These are phyloP conservation scores for Pinus taeda DNA, from an alignment of 75 land plant genomes.

Conservation along the genomic window DNA sequence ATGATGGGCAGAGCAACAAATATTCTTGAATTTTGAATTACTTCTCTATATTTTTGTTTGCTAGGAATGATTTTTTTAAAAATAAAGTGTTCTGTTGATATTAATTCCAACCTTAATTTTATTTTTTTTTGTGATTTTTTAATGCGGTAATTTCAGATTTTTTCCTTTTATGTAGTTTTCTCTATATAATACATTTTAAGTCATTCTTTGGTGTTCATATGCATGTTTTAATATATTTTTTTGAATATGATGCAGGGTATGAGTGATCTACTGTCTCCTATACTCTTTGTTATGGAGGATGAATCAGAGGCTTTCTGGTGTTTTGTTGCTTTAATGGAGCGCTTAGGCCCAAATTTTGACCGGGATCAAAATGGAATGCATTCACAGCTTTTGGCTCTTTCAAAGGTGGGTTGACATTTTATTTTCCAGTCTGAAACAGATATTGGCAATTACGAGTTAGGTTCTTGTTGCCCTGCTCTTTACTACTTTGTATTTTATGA, in stretches of 20 bases:
- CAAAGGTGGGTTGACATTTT: constrained; percentile 58
- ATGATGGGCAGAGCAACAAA: too few relatives aligned
- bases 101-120: constrained; percentile 1
- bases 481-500: background rate
- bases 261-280: constrained; percentile 96
- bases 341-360: constrained; percentile 93
- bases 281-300: constrained; percentile 82
- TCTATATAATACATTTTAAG: too few relatives aligned
- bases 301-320: constrained; percentile 97
- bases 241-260: constrained; percentile 60
- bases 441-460: background rate
- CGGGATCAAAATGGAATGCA: constrained; percentile 99
- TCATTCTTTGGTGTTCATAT: too few relatives aligned
- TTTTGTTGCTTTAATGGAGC: constrained; percentile 94
- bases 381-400: constrained; percentile 87
- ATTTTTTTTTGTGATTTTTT: background rate
- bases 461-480: background rate
- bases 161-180: too few relatives aligned
- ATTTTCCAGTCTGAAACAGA: background rate
- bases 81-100: background rate
- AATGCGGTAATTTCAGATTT: too few relatives aligned
- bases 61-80: background rate
- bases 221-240: too few relatives aligned
- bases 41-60: too few relatives aligned
- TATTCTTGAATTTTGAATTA: too few relatives aligned